phyloP scores from a whole-genome alignment of 106 monocot genomes.

The Xerophyta viscosa region DNA sequence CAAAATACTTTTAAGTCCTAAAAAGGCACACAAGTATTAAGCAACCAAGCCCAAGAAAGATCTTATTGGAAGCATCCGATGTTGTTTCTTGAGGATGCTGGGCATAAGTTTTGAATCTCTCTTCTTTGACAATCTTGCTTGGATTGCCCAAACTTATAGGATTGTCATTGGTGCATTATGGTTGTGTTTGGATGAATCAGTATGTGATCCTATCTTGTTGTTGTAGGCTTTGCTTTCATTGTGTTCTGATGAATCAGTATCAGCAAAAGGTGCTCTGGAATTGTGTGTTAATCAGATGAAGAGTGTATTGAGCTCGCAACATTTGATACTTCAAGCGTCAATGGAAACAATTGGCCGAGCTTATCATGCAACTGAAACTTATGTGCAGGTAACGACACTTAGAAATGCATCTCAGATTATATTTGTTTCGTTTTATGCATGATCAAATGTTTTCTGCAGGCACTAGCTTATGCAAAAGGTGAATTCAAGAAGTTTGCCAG shows the following conservation, averaged over 20 bases:
- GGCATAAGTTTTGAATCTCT: too few relatives aligned
- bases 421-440: constrained; percentile 1
- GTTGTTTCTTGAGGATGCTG: too few relatives aligned
- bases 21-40: too few relatives aligned
- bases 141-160: too few relatives aligned
- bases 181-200: too few relatives aligned
- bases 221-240: constrained; percentile 80
- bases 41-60: too few relatives aligned
- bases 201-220: too few relatives aligned
- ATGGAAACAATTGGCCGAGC: constrained; percentile 77
- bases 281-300: constrained; percentile 80
- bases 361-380: constrained; percentile 93
- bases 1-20: too few relatives aligned
- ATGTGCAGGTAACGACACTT: constrained; percentile 98
- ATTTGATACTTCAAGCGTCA: constrained; percentile 67
- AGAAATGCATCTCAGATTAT: too few relatives aligned
- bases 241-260: constrained; percentile 71
- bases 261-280: constrained; percentile 79
- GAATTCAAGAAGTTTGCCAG: constrained; percentile 54
- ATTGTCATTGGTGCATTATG: too few relatives aligned
- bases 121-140: too few relatives aligned
- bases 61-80: too few relatives aligned
- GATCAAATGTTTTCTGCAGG: constrained; percentile 26
- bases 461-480: constrained; percentile 64
- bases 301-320: constrained; percentile 60